These are phyloP conservation scores for Colletotrichum simmondsii DNA, from an alignment of 2,329 filamentous ascomycete genomes.

Conservation along the genomic window DNA sequence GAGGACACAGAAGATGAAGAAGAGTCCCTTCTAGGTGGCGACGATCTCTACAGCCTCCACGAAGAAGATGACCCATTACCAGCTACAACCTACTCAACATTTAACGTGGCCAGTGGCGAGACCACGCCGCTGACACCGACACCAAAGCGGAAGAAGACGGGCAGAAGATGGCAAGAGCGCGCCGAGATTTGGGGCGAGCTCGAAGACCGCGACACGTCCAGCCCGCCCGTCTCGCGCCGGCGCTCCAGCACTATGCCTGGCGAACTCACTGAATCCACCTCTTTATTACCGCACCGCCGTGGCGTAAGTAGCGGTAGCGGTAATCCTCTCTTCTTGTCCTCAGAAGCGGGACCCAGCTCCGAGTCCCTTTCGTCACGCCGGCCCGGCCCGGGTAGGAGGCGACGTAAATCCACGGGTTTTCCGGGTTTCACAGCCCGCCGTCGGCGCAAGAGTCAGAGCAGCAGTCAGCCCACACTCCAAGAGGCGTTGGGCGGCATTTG, in stretches of 20 bases:
- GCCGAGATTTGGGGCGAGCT: constrained; percentile 91
- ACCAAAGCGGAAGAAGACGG: constrained; percentile 57
- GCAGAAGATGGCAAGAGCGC: constrained; percentile 70
- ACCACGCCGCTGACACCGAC: constrained; percentile 51
- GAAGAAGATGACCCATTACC: constrained; percentile 51
- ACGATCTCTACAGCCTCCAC: constrained; percentile 54
- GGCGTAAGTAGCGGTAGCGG: constrained; percentile 38
- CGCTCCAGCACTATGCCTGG: constrained; percentile 62
- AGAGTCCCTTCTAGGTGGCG: constrained; percentile 62
- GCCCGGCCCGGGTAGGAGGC: constrained; percentile 49
- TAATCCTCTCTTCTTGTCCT: constrained; percentile 31
- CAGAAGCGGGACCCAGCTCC: constrained; percentile 36
- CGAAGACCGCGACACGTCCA: constrained; percentile 73
- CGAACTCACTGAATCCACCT: constrained; percentile 49
- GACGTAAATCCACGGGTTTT: constrained; percentile 71
- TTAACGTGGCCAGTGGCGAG: constrained; percentile 52
- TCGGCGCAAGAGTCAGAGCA: constrained; percentile 49
- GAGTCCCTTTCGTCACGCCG: constrained; percentile 33
- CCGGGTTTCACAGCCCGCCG: constrained; percentile 68
- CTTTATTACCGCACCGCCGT: constrained; percentile 45
- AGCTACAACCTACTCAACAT: constrained; percentile 60
- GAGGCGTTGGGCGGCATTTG: constrained; percentile 63
- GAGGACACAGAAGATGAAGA: constrained; percentile 75
- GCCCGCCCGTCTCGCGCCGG: constrained; percentile 50
- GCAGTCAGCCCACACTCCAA: constrained; percentile 54